Percentiles rank a stretch among this genome's conserved stretches.
These are phyloP conservation scores for Globisporangium uncinulatum DNA, from an alignment of 352 stramenopile species.

Conservation along the genomic window DNA sequence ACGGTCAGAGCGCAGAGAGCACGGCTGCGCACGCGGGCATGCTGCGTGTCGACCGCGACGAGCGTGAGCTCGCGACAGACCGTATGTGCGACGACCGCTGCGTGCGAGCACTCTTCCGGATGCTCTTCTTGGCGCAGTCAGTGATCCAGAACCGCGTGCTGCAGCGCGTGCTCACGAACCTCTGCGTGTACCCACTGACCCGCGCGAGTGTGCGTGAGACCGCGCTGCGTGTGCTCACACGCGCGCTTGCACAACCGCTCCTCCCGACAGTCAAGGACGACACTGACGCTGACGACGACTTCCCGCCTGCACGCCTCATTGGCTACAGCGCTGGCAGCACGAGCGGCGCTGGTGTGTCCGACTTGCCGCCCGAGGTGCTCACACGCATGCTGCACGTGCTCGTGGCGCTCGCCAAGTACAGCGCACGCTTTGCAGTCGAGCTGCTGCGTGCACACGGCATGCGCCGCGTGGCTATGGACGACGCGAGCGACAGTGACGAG, in stretches of 20 bases:
- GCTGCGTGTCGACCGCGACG: conserved; percentile 64
- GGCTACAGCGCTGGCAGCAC: conserved; percentile 31
- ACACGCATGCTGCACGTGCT: conserved; percentile 87
- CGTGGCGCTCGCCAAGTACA: conserved; percentile 88
- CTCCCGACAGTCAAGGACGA: conserved; percentile 17
- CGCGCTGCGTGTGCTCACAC: conserved; percentile 55
- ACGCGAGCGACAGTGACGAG: conserved; percentile 13
- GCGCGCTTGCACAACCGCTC: conserved; percentile 39
- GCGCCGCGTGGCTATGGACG: conserved; percentile 15
- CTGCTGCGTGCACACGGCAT: conserved; percentile 72
- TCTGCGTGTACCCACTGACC: conserved; percentile 76
- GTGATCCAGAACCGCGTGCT: conserved; percentile 81
- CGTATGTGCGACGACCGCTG: conserved; percentile 64
- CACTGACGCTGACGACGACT: conserved; percentile 39
- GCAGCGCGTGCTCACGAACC: conserved; percentile 69
- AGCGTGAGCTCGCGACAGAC: conserved; percentile 55
- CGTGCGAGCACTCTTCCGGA: conserved; percentile 56
- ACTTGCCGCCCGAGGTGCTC: conserved; percentile 82
- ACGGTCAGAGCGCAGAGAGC: conserved; percentile 24
- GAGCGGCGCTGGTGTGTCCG: not conserved
- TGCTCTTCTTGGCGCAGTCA: conserved; percentile 80
- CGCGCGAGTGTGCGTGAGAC: conserved; percentile 52
- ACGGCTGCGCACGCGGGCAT: conserved; percentile 36
- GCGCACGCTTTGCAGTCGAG: conserved; percentile 85
- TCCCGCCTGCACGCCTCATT: conserved; percentile 53